A percentile compares a stretch with the other conserved stretches of the same genome.
phyloP scores from a whole-genome alignment of 345 rosid species.

The Ceriops zippeliana region DNA sequence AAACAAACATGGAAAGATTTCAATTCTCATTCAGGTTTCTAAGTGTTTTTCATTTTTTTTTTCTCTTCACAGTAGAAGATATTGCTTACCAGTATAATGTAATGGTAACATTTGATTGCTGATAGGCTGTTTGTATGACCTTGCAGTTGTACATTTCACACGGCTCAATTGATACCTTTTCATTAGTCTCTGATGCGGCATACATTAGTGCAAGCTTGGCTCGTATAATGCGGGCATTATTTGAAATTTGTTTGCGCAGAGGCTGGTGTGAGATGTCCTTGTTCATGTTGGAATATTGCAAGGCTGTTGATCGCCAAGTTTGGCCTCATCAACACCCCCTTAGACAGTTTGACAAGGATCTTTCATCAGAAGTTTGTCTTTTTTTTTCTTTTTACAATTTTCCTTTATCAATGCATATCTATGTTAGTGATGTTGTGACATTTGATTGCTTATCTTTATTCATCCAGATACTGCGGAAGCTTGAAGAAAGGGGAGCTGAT shows the following conservation, averaged over 20 bases:
- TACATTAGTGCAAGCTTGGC: constrained; percentile 98
- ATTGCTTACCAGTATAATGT: constrained; percentile 6
- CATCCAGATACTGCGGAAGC: constrained; percentile 78
- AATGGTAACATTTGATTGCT: constrained; percentile 17
- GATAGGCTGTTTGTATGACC: constrained; percentile 24
- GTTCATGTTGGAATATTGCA: constrained; percentile 95
- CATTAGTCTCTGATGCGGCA: constrained; percentile 90
- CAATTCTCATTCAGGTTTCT: constrained; percentile 89
- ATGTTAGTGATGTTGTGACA: constrained; percentile 13
- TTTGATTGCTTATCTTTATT: constrained; percentile 24
- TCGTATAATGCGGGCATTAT: constrained; percentile 91
- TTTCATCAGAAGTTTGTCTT: constrained; percentile 68
- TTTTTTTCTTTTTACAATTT: background rate
- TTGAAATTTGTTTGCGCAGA: constrained; percentile 86
- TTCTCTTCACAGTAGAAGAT: too few species aligned
- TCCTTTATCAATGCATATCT: background rate
- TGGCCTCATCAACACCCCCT: constrained; percentile 98
- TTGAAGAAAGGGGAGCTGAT: constrained; percentile 86
- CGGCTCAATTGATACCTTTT: constrained; percentile 87
- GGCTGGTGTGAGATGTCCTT: constrained; percentile 92
- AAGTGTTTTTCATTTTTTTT: background rate
- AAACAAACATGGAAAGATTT: constrained; percentile 92
- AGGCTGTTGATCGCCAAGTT: constrained; percentile 94
- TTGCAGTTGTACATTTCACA: constrained; percentile 93
- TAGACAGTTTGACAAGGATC: constrained; percentile 84